Evolutionary conservation across 805 yeast genomes (phyloP), one percentile per base, ranked within the genome.

Genomic region (Metschnikowia cubensis): DNA sequence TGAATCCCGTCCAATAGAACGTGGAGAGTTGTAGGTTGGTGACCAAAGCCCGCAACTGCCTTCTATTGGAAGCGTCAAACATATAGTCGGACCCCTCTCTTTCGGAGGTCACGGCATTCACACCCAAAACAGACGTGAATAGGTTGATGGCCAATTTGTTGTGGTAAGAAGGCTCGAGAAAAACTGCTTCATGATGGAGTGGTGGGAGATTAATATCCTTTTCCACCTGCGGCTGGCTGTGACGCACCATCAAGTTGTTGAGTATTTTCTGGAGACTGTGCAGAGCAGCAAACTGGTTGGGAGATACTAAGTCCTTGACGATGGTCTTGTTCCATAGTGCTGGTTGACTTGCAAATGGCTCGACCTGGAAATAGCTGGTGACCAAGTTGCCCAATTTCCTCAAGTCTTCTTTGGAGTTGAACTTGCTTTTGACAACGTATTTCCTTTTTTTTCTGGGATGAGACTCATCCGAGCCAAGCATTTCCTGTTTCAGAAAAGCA

Each of bases 1-100:
- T 73, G 59, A 85, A 85, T 0, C 89, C 90, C 1, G 88, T 82
- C 91, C 91, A 85, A 58, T 82, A 82, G 61, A 85, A 84, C 0
- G 90, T 82, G 0, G 86, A 82, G 50, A 84, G 71, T 62, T 81
- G 87, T 29, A 85, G 60, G 59, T 85, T 85, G 3, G 79, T 75
- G 11, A 85, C 76, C 54, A 85, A 70, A 44, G 84, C 64, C 51
- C 84, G 67, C 35, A 85, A 63, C 53, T 82, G 83, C 17, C 62
- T 63, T 38, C 80, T 68, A 57, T 83, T 84, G 0, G 76, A 63
- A 0, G 82, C 77, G 68, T 84, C 84, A 59, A 85, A 85, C 88
- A 85, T 83, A 63, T 82, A 85, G 62, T 85, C 90, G 21, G 75
- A 71, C 55, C 80, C 91, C 4, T 71, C 74, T 44, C 89, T 65